These are phyloP conservation scores for Strobilomyces confusus DNA, from an alignment of 768 basidiomycete genomes.

Conservation along the genomic window DNA sequence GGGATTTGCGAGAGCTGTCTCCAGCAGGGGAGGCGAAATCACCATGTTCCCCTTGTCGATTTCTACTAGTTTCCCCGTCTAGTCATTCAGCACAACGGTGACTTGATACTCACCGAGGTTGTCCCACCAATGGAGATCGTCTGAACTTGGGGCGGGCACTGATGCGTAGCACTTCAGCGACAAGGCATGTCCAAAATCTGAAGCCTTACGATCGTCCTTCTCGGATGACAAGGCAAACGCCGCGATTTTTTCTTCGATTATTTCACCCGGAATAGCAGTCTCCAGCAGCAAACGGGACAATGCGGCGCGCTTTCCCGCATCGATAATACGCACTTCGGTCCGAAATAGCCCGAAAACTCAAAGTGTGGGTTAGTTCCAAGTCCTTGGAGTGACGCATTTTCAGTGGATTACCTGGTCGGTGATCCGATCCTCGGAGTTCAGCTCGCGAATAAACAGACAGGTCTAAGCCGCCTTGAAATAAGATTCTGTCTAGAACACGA, in stretches of 20 bases:
- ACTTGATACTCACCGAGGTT: constrained; percentile 46
- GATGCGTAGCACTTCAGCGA: constrained; percentile 7
- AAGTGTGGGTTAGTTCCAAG: background rate
- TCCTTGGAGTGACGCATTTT: background rate
- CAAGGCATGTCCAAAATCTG: background rate
- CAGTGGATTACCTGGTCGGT: constrained; percentile 69
- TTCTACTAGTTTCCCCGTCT: constrained; percentile 11
- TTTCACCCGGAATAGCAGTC: constrained; percentile 59
- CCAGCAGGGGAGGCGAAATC: constrained; percentile 39
- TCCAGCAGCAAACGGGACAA: constrained; percentile 68
- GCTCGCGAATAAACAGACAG: constrained; percentile 78
- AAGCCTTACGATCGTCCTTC: constrained; percentile 29
- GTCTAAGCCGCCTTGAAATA: constrained; percentile 79
- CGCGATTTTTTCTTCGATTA: constrained; percentile 67
- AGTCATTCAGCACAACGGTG: background rate
- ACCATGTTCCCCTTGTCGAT: constrained; percentile 14
- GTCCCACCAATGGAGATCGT: constrained; percentile 78
- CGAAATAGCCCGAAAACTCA: constrained; percentile 83
- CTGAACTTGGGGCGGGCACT: constrained; percentile 88
- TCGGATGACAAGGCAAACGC: constrained; percentile 48
- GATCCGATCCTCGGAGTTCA: constrained; percentile 89
- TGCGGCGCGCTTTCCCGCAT: constrained; percentile 66
- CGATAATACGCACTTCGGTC: constrained; percentile 73
- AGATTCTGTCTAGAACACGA: constrained; percentile 71
- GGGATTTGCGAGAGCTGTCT: constrained; percentile 53